Evolutionary conservation across 2,329 filamentous ascomycete genomes (phyloP).

Genomic region (Exophiala oligosperma): DNA sequence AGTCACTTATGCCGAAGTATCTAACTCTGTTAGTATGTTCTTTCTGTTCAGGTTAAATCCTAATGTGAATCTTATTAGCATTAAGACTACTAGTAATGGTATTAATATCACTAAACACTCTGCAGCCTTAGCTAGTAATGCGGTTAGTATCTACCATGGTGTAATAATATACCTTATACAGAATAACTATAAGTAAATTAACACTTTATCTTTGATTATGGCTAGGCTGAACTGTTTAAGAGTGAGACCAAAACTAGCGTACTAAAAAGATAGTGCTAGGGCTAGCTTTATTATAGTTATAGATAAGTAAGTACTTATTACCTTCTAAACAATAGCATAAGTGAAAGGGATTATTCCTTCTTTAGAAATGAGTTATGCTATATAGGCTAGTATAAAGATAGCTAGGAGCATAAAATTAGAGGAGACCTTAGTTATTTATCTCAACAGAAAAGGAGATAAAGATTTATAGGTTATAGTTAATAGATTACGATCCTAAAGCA

Average conservation of each 20-base stretch:
- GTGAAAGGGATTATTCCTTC: conserved; percentile 98
- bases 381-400: conserved; percentile 84
- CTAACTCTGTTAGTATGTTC: conserved; percentile 97
- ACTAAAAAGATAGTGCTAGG: conserved; percentile 87
- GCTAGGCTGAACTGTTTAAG: conserved; percentile 96
- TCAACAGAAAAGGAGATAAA: conserved; percentile 94
- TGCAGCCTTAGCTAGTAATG: conserved; percentile 81
- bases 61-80: conserved; percentile 83
- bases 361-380: conserved; percentile 87
- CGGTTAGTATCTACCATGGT: conserved; percentile 91
- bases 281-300: conserved; percentile 90
- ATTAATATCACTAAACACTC: conserved; percentile 81
- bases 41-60: conserved; percentile 88
- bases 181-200: conserved; percentile 87
- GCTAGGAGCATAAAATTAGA: conserved; percentile 85
- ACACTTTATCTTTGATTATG: conserved; percentile 93
- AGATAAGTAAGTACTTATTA: conserved; percentile 84
- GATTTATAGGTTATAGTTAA: conserved; percentile 98
- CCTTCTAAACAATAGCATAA: conserved; percentile 81
- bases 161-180: conserved; percentile 95
- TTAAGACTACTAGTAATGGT: conserved; percentile 93
- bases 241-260: conserved; percentile 86
- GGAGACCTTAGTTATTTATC: conserved; percentile 87
- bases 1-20: conserved; percentile 92
- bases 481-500: conserved; percentile 48